Conservation (phyloP, 305 asterid genomes). For the Fraxinus platypoda region DNA sequence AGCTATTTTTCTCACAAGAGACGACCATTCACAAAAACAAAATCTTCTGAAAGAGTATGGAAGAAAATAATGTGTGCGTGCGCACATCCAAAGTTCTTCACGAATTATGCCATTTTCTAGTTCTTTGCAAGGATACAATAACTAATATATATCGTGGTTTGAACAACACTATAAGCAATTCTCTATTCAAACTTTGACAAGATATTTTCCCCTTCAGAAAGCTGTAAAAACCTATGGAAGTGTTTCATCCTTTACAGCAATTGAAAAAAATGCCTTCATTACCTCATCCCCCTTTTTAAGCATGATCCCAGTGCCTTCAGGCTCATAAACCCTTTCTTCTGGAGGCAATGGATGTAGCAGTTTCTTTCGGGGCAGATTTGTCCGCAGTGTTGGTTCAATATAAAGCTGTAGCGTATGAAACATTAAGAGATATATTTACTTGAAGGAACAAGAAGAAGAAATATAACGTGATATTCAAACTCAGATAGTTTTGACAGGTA, state of each 20-base stretch:
- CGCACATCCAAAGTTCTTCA: neutral
- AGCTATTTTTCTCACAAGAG: neutral
- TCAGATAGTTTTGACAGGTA: conserved; percentile 5
- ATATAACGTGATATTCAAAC: conserved; percentile 8
- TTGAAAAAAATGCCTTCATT: conserved; percentile 6
- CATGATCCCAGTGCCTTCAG: conserved; percentile 55
- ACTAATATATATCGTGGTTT: neutral
- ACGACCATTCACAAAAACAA: neutral
- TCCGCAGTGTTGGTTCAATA: conserved; percentile 69
- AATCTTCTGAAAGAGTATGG: neutral
- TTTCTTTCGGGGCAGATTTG: conserved; percentile 70
- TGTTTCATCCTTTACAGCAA: neutral
- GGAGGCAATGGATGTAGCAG: conserved; percentile 63
- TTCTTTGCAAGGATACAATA: neutral
- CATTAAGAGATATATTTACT: neutral
- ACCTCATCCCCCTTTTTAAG: conserved; percentile 96
- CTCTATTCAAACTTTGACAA: neutral
- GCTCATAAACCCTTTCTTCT: conserved; percentile 57
- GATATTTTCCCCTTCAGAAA: neutral
- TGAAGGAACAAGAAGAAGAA: conserved; percentile 1
- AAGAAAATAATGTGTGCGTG: neutral
- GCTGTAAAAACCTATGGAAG: neutral
- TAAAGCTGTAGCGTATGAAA: conserved; percentile 51
- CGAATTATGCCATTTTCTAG: neutral
- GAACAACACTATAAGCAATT: neutral